Conservation (phyloP, 2,329 filamentous ascomycete genomes). For the Aspergillus unguis region DNA sequence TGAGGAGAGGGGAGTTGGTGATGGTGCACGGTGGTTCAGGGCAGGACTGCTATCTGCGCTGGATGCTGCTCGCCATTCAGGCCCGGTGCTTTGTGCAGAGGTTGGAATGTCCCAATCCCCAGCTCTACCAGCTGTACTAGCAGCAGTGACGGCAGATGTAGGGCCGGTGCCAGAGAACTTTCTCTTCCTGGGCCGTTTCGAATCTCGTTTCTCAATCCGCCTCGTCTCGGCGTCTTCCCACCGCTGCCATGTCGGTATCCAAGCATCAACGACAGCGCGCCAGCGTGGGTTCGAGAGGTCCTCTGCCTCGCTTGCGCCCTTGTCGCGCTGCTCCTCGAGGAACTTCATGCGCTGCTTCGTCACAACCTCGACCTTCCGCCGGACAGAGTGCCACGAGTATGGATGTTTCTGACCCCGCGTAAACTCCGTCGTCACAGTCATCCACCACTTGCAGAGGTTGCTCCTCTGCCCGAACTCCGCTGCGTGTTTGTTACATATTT, state of each 20-base stretch:
- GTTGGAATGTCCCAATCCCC: conserved; percentile 14
- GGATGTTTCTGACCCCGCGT: conserved; percentile 36
- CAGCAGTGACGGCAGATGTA: background rate
- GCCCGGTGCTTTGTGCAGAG: background rate
- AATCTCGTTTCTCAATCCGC: conserved; percentile 39
- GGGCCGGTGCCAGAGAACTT: conserved; percentile 17
- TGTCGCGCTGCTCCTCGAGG: conserved; percentile 34
- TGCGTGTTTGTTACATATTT: conserved; percentile 40
- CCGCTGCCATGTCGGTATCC: conserved; percentile 41
- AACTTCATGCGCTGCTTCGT: conserved; percentile 42
- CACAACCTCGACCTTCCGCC: conserved; percentile 40
- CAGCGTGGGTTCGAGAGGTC: conserved; percentile 38
- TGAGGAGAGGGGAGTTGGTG: conserved; percentile 11
- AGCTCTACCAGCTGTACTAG: background rate
- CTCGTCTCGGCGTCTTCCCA: conserved; percentile 38
- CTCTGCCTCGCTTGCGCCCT: conserved; percentile 22
- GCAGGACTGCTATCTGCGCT: conserved; percentile 3
- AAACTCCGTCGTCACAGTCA: conserved; percentile 38
- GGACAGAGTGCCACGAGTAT: conserved; percentile 44
- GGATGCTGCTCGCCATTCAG: conserved; percentile 11
- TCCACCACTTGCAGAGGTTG: conserved; percentile 44
- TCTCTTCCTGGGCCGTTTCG: conserved; percentile 29
- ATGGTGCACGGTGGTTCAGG: conserved; percentile 6
- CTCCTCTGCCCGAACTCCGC: conserved; percentile 38
- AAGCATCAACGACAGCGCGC: conserved; percentile 38